Percentiles rank a stretch among this genome's conserved stretches.
These are phyloP conservation scores for Plasmodium gallinaceum DNA, from an alignment of 169 alveolate genomes.

Conservation along the genomic window DNA sequence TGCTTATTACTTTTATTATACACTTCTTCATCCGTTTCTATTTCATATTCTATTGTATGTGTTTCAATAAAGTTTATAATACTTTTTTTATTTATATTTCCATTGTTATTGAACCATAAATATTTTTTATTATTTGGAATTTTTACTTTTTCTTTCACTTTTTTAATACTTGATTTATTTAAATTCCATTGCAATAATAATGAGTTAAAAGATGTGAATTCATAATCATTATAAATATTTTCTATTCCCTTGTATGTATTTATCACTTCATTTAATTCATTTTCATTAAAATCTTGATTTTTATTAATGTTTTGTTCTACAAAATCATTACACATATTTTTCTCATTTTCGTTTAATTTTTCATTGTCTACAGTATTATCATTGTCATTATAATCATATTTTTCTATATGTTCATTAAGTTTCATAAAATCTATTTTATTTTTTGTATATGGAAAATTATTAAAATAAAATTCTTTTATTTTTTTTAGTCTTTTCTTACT, in stretches of 20 bases:
- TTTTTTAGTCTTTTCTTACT: slow-evolving; percentile 55
- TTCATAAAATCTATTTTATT: background rate
- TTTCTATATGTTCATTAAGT: slow-evolving; percentile 1
- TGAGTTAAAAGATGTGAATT: slow-evolving; percentile 45
- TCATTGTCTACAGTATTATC: background rate
- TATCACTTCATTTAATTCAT: background rate
- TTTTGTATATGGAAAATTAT: background rate
- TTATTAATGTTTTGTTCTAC: background rate
- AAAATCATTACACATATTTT: background rate
- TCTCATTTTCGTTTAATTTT: background rate
- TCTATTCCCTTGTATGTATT: slow-evolving; percentile 48
- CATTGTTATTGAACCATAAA: slow-evolving; percentile 64
- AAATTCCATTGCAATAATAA: slow-evolving; percentile 64
- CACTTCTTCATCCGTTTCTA: slow-evolving; percentile 58
- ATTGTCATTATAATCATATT: background rate
- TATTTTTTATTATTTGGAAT: slow-evolving; percentile 18
- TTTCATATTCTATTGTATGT: slow-evolving; percentile 73
- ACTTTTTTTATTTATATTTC: slow-evolving; percentile 57
- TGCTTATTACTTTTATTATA: slow-evolving; percentile 2
- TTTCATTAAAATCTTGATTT: background rate
- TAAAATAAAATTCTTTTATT: slow-evolving; percentile 40
- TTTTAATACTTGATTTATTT: slow-evolving; percentile 68
- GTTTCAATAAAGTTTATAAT: slow-evolving; percentile 72
- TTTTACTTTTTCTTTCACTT: slow-evolving; percentile 23
- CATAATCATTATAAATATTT: slow-evolving; percentile 63